phyloP scores from a whole-genome alignment of 768 basidiomycete species.

The Symmetrospora coprosmae region DNA sequence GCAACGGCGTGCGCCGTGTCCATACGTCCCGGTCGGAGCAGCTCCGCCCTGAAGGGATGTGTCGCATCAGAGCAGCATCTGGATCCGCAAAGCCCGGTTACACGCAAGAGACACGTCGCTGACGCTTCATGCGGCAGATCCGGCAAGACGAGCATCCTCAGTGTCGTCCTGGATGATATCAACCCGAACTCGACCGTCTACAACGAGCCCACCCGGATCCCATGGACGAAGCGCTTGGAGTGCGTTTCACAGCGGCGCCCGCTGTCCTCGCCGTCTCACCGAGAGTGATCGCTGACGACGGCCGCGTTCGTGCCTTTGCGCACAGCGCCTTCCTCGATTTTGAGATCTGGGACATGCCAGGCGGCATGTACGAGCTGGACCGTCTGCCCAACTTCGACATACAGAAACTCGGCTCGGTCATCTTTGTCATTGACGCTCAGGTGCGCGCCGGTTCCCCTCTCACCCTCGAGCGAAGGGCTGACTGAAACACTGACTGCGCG shows the following conservation, averaged over 20 bases:
- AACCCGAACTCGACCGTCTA: conserved; percentile 49
- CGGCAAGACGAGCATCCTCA: conserved; percentile 80
- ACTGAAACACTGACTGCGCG: conserved; percentile 12
- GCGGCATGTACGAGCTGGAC: conserved; percentile 57
- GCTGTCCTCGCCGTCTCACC: not conserved
- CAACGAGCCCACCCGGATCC: conserved; percentile 19
- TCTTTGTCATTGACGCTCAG: conserved; percentile 91
- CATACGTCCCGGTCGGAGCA: too few species aligned
- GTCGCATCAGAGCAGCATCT: too few species aligned
- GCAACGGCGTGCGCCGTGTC: too few species aligned
- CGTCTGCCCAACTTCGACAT: conserved; percentile 51
- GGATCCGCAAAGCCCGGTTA: too few species aligned
- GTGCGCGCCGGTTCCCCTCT: conserved; percentile 41
- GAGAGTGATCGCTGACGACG: too few species aligned
- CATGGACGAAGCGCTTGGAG: conserved; percentile 57
- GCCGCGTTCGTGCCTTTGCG: not conserved
- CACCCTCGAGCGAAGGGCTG: not conserved
- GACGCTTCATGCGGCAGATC: too few species aligned
- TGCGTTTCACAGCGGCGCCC: conserved; percentile 40
- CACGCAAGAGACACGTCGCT: too few species aligned
- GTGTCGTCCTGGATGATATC: conserved; percentile 78
- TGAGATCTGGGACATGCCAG: conserved; percentile 91
- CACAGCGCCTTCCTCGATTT: conserved; percentile 75
- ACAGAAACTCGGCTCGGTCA: conserved; percentile 63
- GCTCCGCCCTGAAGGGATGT: too few species aligned